Conservation (phyloP, 1,284 basidiomycete genomes). For the Cutaneotrichosporon sp. region DNA sequence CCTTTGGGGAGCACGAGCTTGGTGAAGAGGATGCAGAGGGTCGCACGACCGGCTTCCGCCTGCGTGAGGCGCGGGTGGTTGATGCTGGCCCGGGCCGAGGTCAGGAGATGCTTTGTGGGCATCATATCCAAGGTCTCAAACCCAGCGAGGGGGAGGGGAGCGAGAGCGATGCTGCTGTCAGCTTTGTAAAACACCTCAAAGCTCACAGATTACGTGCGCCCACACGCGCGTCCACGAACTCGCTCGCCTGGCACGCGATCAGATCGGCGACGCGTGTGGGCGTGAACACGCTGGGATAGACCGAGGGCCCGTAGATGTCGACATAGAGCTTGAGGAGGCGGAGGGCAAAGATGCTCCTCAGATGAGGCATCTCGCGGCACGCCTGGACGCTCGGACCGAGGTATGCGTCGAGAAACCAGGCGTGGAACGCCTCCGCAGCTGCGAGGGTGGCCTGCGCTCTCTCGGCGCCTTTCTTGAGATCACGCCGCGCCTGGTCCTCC, state of each 20-base stretch:
- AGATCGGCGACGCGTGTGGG: conserved; percentile 37
- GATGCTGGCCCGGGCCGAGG: conserved; percentile 35
- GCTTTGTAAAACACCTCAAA: background rate
- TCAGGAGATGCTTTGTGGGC: conserved; percentile 24
- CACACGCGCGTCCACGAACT: conserved; percentile 46
- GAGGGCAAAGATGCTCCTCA: conserved; percentile 36
- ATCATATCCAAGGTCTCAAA: conserved; percentile 32
- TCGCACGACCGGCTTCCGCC: conserved; percentile 50
- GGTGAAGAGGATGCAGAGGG: conserved; percentile 43
- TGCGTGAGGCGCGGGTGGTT: conserved; percentile 48
- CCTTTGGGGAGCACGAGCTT: conserved; percentile 29
- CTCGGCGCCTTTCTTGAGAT: conserved; percentile 6
- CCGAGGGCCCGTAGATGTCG: conserved; percentile 33
- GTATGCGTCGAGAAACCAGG: conserved; percentile 35
- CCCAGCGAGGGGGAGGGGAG: conserved; percentile 39
- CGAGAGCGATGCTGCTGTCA: conserved; percentile 37
- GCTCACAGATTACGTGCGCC: conserved; percentile 46
- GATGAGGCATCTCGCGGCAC: conserved; percentile 34
- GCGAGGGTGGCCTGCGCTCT: background rate
- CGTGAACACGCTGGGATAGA: conserved; percentile 31
- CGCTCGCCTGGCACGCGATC: conserved; percentile 47
- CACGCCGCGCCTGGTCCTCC: conserved; percentile 14
- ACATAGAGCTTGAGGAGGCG: conserved; percentile 34
- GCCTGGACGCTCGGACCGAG: conserved; percentile 32
- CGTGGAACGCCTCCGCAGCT: conserved; percentile 20